Conservation (phyloP, 2,329 filamentous ascomycete genomes). For the Ophiosphaerella herpotricha region DNA sequence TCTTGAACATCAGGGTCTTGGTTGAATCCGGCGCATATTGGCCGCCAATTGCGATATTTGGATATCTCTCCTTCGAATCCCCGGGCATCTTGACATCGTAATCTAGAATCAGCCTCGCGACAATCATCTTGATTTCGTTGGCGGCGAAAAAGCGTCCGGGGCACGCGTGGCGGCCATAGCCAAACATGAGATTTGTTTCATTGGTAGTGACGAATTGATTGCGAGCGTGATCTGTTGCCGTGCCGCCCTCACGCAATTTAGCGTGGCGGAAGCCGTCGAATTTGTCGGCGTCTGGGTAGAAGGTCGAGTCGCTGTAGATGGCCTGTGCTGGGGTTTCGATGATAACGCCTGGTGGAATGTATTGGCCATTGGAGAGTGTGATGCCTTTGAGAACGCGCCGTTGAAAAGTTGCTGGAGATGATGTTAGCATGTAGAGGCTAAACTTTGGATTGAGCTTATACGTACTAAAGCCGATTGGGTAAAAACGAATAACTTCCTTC, state of each 20-base stretch:
- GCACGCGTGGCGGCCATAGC: slow-evolving; percentile 39
- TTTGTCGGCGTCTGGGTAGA: slow-evolving; percentile 26
- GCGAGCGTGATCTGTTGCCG: slow-evolving; percentile 27
- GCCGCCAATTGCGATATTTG: slow-evolving; percentile 15
- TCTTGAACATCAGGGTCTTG: slow-evolving; percentile 25
- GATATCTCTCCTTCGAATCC: slow-evolving; percentile 20
- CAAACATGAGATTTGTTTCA: slow-evolving; percentile 30
- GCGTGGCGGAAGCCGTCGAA: slow-evolving; percentile 42
- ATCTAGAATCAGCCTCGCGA: slow-evolving; percentile 30
- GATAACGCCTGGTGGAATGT: slow-evolving; percentile 43
- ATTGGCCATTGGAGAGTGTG: slow-evolving; percentile 60
- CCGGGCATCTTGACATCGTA: slow-evolving; percentile 35
- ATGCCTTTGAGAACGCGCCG: slow-evolving; percentile 58
- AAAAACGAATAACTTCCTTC: slow-evolving; percentile 39
- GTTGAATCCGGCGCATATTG: slow-evolving; percentile 12
- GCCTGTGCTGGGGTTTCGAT: slow-evolving; percentile 39
- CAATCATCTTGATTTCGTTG: slow-evolving; percentile 42
- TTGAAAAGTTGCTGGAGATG: slow-evolving; percentile 48
- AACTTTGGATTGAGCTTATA: background rate
- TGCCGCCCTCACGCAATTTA: slow-evolving; percentile 33
- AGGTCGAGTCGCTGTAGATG: slow-evolving; percentile 27
- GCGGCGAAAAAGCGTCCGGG: slow-evolving; percentile 42
- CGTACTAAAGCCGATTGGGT: slow-evolving; percentile 29
- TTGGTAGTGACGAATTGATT: slow-evolving; percentile 40
- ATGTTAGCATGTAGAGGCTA: background rate